phyloP scores from a whole-genome alignment of 2,329 filamentous ascomycete species.

The Xylaria sp. region DNA sequence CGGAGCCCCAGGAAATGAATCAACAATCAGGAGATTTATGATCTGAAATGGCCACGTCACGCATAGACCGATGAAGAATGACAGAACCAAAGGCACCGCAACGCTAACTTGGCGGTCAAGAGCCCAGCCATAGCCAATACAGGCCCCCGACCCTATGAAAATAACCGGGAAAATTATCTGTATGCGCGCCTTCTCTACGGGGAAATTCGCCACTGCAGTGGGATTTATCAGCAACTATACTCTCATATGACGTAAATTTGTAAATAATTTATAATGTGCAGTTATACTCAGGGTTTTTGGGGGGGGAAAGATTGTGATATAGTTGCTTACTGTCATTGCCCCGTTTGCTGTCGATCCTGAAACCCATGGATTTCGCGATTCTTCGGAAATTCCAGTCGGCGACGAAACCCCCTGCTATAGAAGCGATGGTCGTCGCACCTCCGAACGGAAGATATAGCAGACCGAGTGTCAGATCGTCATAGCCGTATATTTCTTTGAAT shows the following conservation, averaged over 20 bases:
- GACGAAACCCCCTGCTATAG: slow-evolving; percentile 65
- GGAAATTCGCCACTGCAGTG: slow-evolving; percentile 55
- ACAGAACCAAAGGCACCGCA: slow-evolving; percentile 64
- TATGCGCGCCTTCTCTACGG: slow-evolving; percentile 65
- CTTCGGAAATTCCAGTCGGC: slow-evolving; percentile 77
- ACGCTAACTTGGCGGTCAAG: slow-evolving; percentile 61
- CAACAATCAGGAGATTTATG: slow-evolving; percentile 71
- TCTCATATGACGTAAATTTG: background rate
- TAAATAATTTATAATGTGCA: background rate
- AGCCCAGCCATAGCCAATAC: slow-evolving; percentile 68
- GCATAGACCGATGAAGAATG: slow-evolving; percentile 66
- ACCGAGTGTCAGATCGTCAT: slow-evolving; percentile 61
- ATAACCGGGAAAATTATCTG: slow-evolving; percentile 66
- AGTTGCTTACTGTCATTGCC: slow-evolving; percentile 54
- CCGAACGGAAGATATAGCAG: slow-evolving; percentile 67
- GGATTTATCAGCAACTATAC: slow-evolving; percentile 7
- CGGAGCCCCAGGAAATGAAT: slow-evolving; percentile 68
- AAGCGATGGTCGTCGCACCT: slow-evolving; percentile 59
- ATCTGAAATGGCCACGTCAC: slow-evolving; percentile 71
- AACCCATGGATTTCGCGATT: slow-evolving; percentile 68
- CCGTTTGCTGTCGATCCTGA: slow-evolving; percentile 69
- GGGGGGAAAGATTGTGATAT: background rate
- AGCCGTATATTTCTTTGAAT: slow-evolving; percentile 62
- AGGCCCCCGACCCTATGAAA: slow-evolving; percentile 61
- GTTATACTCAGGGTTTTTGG: background rate